A percentile compares a stretch with the other conserved stretches of the same genome.
Conservation (phyloP, 176 grass and related monocot genomes). For the Hyparrhenia diplandra region DNA sequence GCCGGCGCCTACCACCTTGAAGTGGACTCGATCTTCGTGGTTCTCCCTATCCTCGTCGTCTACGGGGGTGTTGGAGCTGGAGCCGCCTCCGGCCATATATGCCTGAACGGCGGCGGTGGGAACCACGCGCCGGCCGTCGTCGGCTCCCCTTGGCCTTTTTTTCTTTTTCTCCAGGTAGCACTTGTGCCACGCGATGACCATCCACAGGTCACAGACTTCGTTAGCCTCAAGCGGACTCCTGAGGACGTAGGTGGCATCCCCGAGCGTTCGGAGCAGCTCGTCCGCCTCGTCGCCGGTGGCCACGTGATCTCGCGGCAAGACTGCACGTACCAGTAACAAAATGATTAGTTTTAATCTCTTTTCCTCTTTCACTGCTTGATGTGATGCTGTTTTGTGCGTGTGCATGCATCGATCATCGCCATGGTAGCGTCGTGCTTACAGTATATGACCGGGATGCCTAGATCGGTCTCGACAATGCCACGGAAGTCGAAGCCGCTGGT, state of each 20-base stretch:
- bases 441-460: slow-evolving; percentile 23
- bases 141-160: background rate
- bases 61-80: background rate
- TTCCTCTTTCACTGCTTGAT: too few relatives aligned
- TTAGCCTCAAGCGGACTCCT: background rate
- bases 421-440: too few relatives aligned
- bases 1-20: background rate
- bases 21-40: background rate
- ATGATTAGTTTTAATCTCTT: too few relatives aligned
- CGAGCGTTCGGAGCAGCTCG: background rate
- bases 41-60: background rate
- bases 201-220: too few relatives aligned
- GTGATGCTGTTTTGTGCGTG: too few relatives aligned
- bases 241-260: background rate
- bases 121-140: background rate
- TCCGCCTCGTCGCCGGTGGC: background rate
- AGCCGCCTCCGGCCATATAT: background rate
- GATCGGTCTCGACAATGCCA: slow-evolving; percentile 17
- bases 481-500: slow-evolving; percentile 17
- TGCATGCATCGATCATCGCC: too few relatives aligned
- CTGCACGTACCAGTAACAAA: too few relatives aligned
- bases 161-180: background rate
- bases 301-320: background rate
- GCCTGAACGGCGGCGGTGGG: background rate
- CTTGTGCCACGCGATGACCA: background rate